A percentile compares a stretch with the other conserved stretches of the same genome.
Evolutionary conservation across 495 filamentous ascomycete genomes (phyloP).

Genomic region (Lophium mytilinum): DNA sequence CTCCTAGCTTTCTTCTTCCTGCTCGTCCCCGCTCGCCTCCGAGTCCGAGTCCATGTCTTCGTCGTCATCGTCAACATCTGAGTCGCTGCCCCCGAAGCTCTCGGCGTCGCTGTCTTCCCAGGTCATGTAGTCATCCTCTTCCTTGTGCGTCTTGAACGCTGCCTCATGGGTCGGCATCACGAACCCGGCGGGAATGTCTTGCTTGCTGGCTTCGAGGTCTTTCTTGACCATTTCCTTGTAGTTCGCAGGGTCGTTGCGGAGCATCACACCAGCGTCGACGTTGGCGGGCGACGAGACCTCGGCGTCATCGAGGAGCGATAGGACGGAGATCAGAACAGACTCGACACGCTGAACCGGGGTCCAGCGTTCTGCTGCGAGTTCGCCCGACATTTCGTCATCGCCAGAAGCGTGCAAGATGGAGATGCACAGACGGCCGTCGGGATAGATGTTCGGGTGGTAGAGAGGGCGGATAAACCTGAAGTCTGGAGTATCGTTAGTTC

Average conservation of each 20-base stretch:
- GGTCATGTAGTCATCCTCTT: conserved; percentile 58
- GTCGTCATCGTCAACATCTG: conserved; percentile 64
- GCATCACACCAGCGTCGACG: conserved; percentile 82
- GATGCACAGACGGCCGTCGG: conserved; percentile 86
- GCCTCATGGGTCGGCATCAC: conserved; percentile 68
- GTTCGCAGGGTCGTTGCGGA: conserved; percentile 57
- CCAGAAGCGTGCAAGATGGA: conserved; percentile 91
- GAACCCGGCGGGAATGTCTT: conserved; percentile 73
- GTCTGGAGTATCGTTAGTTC: conserved; percentile 33
- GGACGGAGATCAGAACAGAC: conserved; percentile 83
- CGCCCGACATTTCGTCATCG: conserved; percentile 85
- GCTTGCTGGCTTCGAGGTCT: conserved; percentile 63
- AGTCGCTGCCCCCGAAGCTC: conserved; percentile 59
- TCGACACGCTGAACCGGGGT: conserved; percentile 86
- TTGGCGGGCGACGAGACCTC: conserved; percentile 91
- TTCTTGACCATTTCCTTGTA: conserved; percentile 64
- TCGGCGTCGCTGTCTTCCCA: conserved; percentile 24
- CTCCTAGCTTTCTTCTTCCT: conserved; percentile 28
- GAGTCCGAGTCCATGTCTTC: conserved; percentile 38
- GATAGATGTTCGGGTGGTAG: conserved; percentile 90
- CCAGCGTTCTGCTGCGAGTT: conserved; percentile 84
- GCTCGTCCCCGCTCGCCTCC: conserved; percentile 21
- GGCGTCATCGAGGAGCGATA: conserved; percentile 89
- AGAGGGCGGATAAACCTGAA: conserved; percentile 79
- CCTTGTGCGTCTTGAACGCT: conserved; percentile 56